Evolutionary conservation across 2,329 filamentous ascomycete species (phyloP), one percentile per base, ranked within the genome.

Genomic region (Anisogramma anomala): DNA sequence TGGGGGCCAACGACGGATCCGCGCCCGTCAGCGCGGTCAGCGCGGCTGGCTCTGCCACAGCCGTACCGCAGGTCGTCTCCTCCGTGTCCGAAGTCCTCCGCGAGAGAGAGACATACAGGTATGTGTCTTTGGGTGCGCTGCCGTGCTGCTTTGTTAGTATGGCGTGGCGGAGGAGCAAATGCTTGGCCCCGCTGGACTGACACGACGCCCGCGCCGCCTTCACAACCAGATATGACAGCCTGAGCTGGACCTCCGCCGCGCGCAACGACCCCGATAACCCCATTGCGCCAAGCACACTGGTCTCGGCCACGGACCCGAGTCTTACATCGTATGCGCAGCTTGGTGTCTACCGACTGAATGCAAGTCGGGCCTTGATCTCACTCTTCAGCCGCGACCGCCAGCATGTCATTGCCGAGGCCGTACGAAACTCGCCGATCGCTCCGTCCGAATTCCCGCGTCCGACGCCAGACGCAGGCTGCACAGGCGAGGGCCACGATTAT

Each of bases 321-420:
- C 58, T 75, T 33, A 71, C 67, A 1, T 63, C 66, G 5, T 63
- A 72, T 38, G 68, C 69, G 15, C 68, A 74, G 49, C 59, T 74
- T 4, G 69, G 60, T 1, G 58, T 63, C 4, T 53, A 64, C 39
- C 61, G 64, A 11, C 55, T 72, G 3, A 56, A 61, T n/a, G 59
- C 58, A 4, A 53, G 58, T 15, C 61, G 68, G 22, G 56, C 61
- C 13, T 49, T 72, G 17, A 60, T 75, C 35, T 74, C 70, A 1
- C 55, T 75, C 14, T 72, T 75, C 45, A 70, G 72, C 47, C 54
- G 53, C 4, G 56, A 58, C 4, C 51, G 61, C 33, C 69, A 75
- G 45, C 63, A 71, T 46, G 55, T 74, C 15, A 54, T 74, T 13
- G 68, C 69, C 39, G 71, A 74, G 46, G 67, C 69, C 5, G 69